Evolutionary conservation across 1,139 yeast genomes (phyloP).

Genomic region (Yamadazyma songkhlaensis): DNA sequence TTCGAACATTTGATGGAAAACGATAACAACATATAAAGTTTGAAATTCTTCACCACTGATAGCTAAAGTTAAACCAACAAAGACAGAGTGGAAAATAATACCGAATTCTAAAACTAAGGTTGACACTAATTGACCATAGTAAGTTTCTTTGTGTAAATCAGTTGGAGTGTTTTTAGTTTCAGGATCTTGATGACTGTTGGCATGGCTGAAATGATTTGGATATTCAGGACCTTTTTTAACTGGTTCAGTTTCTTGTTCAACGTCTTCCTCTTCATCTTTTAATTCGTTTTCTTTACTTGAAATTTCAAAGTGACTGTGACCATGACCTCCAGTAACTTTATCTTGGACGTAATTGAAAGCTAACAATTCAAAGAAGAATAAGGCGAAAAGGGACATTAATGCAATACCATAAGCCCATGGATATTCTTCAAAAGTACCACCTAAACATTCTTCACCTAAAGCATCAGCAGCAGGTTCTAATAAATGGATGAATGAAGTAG

Average conservation of each 20-base stretch:
- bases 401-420: conserved; percentile 44
- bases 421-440: conserved; percentile 32
- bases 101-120: conserved; percentile 76
- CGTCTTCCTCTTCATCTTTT: conserved; percentile 27
- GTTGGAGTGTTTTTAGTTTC: conserved; percentile 44
- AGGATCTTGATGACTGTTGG: conserved; percentile 53
- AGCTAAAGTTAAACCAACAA: conserved; percentile 73
- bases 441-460: conserved; percentile 33
- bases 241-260: conserved; percentile 15
- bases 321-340: conserved; percentile 21
- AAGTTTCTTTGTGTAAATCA: conserved; percentile 34
- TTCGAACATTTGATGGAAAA: conserved; percentile 91
- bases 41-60: conserved; percentile 71
- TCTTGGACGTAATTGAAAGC: conserved; percentile 51
- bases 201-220: conserved; percentile 49
- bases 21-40: conserved; percentile 72
- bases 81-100: conserved; percentile 76
- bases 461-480: conserved; percentile 71
- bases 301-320: conserved; percentile 32
- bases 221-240: conserved; percentile 15
- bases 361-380: conserved; percentile 55
- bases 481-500: conserved; percentile 85
- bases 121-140: conserved; percentile 41
- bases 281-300: conserved; percentile 36
- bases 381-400: conserved; percentile 34